A percentile compares a stretch with the other conserved stretches of the same genome.
phyloP scores from a whole-genome alignment of 441 rosid genomes.

The Populus trichocarpa region DNA sequence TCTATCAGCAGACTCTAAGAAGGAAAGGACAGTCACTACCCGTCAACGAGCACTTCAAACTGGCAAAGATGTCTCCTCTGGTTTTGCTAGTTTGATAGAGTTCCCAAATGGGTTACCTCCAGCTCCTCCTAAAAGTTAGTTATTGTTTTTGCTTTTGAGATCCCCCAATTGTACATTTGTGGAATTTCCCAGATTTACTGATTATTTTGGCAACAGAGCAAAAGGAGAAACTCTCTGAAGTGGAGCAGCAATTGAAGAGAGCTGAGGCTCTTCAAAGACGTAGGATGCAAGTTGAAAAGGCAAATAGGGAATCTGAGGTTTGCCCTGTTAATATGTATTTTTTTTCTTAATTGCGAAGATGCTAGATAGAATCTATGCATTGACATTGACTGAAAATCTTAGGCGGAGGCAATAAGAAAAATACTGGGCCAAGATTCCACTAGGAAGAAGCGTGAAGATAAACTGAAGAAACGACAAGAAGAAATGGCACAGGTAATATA shows the following conservation, averaged over 20 bases:
- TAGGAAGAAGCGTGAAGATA: no score
- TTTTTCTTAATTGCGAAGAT: neutral
- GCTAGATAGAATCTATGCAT: neutral
- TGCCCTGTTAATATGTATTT: no score
- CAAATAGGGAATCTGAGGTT: no score
- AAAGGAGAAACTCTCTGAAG: no score
- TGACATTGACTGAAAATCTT: constrained; percentile 11
- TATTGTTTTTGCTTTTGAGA: neutral
- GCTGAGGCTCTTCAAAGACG: no score
- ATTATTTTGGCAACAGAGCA: no score
- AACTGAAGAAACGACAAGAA: no score
- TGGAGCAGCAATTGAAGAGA: no score
- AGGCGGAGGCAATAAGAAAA: constrained; percentile 92
- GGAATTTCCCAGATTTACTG: no score
- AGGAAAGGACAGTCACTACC: constrained; percentile 64
- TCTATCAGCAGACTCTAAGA: constrained; percentile 40
- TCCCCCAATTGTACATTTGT: no score
- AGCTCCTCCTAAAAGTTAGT: constrained; percentile 85
- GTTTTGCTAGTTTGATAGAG: constrained; percentile 51
- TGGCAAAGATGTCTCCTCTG: constrained; percentile 46
- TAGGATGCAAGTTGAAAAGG: no score
- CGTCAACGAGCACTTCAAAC: constrained; percentile 92
- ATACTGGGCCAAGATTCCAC: constrained; percentile 75
- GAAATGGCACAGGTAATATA: no score
- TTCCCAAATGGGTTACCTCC: constrained; percentile 95